Evolutionary conservation across 495 filamentous ascomycete genomes (phyloP), one percentile per base, ranked within the genome.

Genomic region (Tuber melanosporum): DNA sequence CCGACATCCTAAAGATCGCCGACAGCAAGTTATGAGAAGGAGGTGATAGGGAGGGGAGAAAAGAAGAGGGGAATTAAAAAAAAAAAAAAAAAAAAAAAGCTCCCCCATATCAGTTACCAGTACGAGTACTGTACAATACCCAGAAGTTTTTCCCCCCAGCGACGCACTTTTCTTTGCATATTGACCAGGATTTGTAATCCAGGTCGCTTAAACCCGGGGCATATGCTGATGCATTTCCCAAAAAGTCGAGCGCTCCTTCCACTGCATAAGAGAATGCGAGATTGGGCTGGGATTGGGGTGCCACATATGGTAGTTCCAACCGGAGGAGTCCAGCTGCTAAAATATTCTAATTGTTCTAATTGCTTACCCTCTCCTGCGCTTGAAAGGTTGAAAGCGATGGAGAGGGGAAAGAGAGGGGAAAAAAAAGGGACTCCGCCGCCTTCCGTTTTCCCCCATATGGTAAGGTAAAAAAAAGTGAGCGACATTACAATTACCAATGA

Each of bases 121-220:
- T 26, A 14, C n/a, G 52, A 7, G n/a, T n/a, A n/a, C n/a, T n/a
- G n/a, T n/a, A 32, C 32, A 32, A 32, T 32, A 32, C 32, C 0
- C 32, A 9, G 49, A 57, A 9, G 8, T 57, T 66, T 66, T 66
- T 66, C 6, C 1, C 57, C 57, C 57, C 32, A 66, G 26, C 26
- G 26, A 32, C 26, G 5, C 26, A 32, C 26, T 12, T 66, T 66
- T 32, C n/a, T 15, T 32, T 15, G 26, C n/a, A 57, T 2, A 32
- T 66, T 66, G 57, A 66, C 32, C 57, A 66, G n/a, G 22, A 17
- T 66, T 66, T 66, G 57, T 66, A 66, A 66, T 66, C n/a, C 12
- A 15, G 26, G 57, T 66, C 57, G 57, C 57, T n/a, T 66, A 32
- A 66, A 66, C n/a, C 57, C 2, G 57, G n/a, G 57, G n/a, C 26